phyloP scores from a whole-genome alignment of 1,284 basidiomycete genomes.

The Takashimella koratensis region DNA sequence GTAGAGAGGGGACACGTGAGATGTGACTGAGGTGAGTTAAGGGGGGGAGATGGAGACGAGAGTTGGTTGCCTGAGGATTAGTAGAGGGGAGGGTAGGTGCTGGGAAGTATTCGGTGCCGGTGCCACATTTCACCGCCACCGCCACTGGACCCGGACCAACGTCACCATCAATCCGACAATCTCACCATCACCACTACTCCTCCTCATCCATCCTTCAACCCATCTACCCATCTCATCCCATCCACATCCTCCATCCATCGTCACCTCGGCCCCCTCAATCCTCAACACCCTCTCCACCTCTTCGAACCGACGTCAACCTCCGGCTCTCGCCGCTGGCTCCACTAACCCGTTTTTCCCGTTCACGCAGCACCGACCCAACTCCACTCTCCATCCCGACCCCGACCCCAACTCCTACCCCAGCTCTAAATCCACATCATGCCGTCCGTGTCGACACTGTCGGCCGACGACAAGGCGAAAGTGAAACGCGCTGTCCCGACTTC shows the following conservation, averaged over 20 bases:
- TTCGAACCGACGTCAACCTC: background rate
- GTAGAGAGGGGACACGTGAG: too few relatives aligned
- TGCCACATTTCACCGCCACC: background rate
- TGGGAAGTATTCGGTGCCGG: too few relatives aligned
- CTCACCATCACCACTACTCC: background rate
- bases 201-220: background rate
- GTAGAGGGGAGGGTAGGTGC: too few relatives aligned
- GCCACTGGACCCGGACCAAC: background rate
- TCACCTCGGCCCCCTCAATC: too few relatives aligned
- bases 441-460: slow-evolving; percentile 52
- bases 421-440: slow-evolving; percentile 22
- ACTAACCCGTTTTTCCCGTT: background rate
- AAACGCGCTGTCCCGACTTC: slow-evolving; percentile 60
- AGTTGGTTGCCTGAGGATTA: too few relatives aligned
- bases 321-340: too few relatives aligned
- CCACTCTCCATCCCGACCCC: background rate
- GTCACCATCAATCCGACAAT: background rate
- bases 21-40: too few relatives aligned
- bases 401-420: background rate
- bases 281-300: background rate
- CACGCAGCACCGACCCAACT: background rate
- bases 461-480: slow-evolving; percentile 72
- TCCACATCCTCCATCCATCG: background rate
- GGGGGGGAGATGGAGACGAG: too few relatives aligned
- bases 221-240: background rate